A percentile compares a stretch with the other conserved stretches of the same genome.
phyloP scores from a whole-genome alignment of 129 eudicot genomes.

The Oenanthe sinensis region DNA sequence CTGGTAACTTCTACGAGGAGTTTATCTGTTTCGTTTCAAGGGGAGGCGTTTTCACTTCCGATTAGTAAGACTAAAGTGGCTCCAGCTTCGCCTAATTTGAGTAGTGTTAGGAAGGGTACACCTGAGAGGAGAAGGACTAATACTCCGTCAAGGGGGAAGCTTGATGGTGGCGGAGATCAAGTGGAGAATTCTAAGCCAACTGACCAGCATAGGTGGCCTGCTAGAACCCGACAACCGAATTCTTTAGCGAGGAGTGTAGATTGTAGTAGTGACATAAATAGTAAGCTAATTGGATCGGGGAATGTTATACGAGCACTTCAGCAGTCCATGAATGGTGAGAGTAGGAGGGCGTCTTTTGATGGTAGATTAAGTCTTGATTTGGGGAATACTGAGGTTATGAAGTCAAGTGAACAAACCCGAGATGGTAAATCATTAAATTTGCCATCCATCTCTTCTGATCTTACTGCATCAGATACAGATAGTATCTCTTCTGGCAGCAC shows the following conservation, averaged over 20 bases:
- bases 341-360: slow-evolving; percentile 58
- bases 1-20: slow-evolving; percentile 83
- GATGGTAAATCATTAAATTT: slow-evolving; percentile 47
- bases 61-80: slow-evolving; percentile 83
- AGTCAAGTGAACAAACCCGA: slow-evolving; percentile 20
- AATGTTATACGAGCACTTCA: slow-evolving; percentile 54
- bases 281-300: slow-evolving; percentile 46
- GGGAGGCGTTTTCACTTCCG: slow-evolving; percentile 81
- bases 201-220: slow-evolving; percentile 57
- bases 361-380: slow-evolving; percentile 66
- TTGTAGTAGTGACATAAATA: slow-evolving; percentile 25
- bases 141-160: slow-evolving; percentile 54
- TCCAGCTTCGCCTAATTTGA: slow-evolving; percentile 41
- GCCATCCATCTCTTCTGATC: slow-evolving; percentile 47
- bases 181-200: slow-evolving; percentile 31
- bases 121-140: slow-evolving; percentile 59
- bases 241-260: slow-evolving; percentile 38
- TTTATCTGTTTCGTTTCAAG: slow-evolving; percentile 89
- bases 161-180: slow-evolving; percentile 39
- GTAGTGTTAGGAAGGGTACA: slow-evolving; percentile 54
- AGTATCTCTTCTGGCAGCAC: slow-evolving; percentile 96
- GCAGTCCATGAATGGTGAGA: slow-evolving; percentile 47
- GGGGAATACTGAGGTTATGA: slow-evolving; percentile 35
- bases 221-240: slow-evolving; percentile 29
- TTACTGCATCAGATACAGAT: slow-evolving; percentile 82